phyloP scores from a whole-genome alignment of 306 rosid genomes.

The Benincasa hispida region DNA sequence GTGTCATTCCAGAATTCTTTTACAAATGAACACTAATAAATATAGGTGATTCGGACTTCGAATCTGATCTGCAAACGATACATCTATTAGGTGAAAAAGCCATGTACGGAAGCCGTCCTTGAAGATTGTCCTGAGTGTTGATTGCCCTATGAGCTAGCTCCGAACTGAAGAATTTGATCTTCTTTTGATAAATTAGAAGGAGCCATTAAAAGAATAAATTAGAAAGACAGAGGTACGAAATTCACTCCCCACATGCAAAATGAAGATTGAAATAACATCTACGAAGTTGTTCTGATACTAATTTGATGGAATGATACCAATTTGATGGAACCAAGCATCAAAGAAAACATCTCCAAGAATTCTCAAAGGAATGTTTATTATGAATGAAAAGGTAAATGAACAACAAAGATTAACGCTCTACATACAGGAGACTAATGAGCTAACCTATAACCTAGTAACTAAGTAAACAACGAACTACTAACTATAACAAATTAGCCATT shows the following conservation, averaged over 20 bases:
- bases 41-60: too few relatives aligned
- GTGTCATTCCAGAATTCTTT: neutral
- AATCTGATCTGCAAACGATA: neutral
- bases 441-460: neutral
- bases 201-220: neutral
- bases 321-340: neutral
- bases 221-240: neutral
- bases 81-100: neutral
- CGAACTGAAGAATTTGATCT: neutral
- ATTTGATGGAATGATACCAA: neutral
- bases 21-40: neutral
- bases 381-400: neutral
- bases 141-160: neutral
- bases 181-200: neutral
- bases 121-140: neutral
- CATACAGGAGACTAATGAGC: neutral
- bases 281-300: neutral
- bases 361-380: neutral
- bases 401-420: neutral
- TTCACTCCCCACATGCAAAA: neutral
- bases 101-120: neutral
- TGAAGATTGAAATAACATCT: neutral
- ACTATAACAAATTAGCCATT: too few relatives aligned
- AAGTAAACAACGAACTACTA: neutral
- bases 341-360: neutral